These are phyloP conservation scores for Ophiocordyceps camponoti-floridani DNA, from an alignment of 2,329 filamentous ascomycete species.

Conservation along the genomic window DNA sequence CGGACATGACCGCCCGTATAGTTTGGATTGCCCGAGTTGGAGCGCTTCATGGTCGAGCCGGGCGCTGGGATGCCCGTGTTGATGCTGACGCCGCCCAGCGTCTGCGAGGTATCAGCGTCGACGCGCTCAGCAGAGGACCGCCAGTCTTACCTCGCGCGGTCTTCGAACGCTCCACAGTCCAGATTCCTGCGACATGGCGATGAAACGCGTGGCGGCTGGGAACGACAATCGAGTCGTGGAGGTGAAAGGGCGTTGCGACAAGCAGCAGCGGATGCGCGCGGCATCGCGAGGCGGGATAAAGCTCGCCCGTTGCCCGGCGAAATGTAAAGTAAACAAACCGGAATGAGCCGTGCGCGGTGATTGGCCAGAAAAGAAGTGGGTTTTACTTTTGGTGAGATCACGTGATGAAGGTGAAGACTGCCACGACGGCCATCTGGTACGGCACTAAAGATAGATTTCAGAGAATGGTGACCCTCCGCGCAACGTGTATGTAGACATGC, in stretches of 20 bases:
- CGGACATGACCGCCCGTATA: conserved; percentile 56
- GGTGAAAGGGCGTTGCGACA: not conserved
- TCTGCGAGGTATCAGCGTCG: conserved; percentile 33
- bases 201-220: not conserved
- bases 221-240: not conserved
- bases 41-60: conserved; percentile 83
- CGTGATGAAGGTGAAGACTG: not conserved
- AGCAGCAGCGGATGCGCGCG: not conserved
- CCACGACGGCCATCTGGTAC: too few species aligned
- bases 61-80: conserved; percentile 82
- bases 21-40: conserved; percentile 55
- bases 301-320: conserved; percentile 16
- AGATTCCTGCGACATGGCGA: conserved; percentile 65
- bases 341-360: conserved; percentile 3
- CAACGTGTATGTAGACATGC: too few species aligned
- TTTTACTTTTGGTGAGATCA: not conserved
- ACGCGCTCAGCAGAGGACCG: conserved; percentile 4
- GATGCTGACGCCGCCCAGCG: conserved; percentile 66
- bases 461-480: too few species aligned
- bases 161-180: conserved; percentile 84
- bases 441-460: too few species aligned
- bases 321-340: conserved; percentile 24
- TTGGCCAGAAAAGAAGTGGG: conserved; percentile 7
- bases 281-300: not conserved
- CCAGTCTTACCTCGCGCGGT: conserved; percentile 58